Evolutionary conservation across 1,284 basidiomycete genomes (phyloP).

Genomic region (Ganoderma boninense): DNA sequence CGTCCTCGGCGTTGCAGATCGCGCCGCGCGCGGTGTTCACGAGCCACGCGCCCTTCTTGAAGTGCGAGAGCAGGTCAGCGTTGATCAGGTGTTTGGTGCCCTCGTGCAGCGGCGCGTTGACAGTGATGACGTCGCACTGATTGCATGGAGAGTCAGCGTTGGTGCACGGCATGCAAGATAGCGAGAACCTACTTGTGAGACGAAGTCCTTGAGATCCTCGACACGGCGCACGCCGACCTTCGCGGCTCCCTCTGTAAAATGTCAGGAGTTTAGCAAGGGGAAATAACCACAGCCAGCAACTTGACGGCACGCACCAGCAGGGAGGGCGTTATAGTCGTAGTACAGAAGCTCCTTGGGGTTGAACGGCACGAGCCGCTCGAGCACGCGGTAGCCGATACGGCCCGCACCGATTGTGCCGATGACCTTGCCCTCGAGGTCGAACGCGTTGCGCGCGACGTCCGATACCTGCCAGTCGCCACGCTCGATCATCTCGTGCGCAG

Average conservation of each 20-base stretch:
- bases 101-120: slow-evolving; percentile 94
- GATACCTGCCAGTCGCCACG: slow-evolving; percentile 89
- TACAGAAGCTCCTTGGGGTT: slow-evolving; percentile 92
- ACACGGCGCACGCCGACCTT: slow-evolving; percentile 81
- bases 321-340: slow-evolving; percentile 90
- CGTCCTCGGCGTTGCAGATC: slow-evolving; percentile 86
- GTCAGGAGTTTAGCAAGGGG: slow-evolving; percentile 40
- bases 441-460: slow-evolving; percentile 82
- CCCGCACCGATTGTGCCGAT: slow-evolving; percentile 90
- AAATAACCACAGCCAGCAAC: no score
- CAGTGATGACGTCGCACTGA: slow-evolving; percentile 83
- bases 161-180: not conserved
- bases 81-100: slow-evolving; percentile 85
- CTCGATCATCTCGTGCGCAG: slow-evolving; percentile 87
- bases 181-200: slow-evolving; percentile 58
- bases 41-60: slow-evolving; percentile 92
- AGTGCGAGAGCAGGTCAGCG: slow-evolving; percentile 83
- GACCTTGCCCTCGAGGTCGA: slow-evolving; percentile 91
- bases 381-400: slow-evolving; percentile 91
- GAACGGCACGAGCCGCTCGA: slow-evolving; percentile 89
- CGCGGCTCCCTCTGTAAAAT: slow-evolving; percentile 75
- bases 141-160: no score
- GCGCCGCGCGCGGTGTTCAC: slow-evolving; percentile 96
- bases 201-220: slow-evolving; percentile 84
- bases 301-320: slow-evolving; percentile 54